Evolutionary conservation across 352 stramenopile species (phyloP).

Genomic region (Phytopythium litorale): DNA sequence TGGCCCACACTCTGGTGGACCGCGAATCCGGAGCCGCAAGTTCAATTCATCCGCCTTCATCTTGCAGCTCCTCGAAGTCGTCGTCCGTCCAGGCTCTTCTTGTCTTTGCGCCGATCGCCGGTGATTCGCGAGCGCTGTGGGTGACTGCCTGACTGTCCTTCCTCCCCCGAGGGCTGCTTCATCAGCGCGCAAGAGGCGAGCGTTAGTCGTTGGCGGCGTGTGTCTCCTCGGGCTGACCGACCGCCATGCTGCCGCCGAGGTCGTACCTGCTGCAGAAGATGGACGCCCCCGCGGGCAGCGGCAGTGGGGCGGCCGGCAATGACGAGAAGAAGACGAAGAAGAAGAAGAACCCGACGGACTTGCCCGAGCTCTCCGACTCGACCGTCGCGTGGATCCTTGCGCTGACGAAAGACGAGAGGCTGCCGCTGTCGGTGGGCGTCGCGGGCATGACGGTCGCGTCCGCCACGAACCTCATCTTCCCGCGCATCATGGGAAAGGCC

Average conservation of each 20-base stretch:
- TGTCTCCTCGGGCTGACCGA: neutral
- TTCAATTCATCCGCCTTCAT: neutral
- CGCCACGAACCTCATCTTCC: slow-evolving; percentile 87
- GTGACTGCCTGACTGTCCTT: neutral
- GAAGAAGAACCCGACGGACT: slow-evolving; percentile 1
- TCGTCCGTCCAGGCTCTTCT: neutral
- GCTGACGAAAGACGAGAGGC: slow-evolving; percentile 66
- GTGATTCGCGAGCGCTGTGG: neutral
- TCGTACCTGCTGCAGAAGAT: slow-evolving; percentile 72
- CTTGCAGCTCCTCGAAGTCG: neutral
- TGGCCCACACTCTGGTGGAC: neutral
- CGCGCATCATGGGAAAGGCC: slow-evolving; percentile 86
- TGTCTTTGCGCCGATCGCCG: neutral
- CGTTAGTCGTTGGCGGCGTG: neutral
- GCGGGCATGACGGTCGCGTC: slow-evolving; percentile 83
- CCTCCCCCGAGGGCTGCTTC: neutral
- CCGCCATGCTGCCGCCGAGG: slow-evolving; percentile 50
- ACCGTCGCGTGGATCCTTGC: slow-evolving; percentile 65
- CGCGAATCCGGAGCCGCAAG: neutral
- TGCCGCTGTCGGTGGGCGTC: slow-evolving; percentile 61
- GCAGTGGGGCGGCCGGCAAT: slow-evolving; percentile 10
- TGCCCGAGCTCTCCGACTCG: slow-evolving; percentile 16
- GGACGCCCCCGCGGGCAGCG: slow-evolving; percentile 26
- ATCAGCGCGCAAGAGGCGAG: neutral
- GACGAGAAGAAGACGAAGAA: neutral